Base-by-base conservation (phyloP, 129 eudicot genomes). In the Kitagawia praeruptora region DNA sequence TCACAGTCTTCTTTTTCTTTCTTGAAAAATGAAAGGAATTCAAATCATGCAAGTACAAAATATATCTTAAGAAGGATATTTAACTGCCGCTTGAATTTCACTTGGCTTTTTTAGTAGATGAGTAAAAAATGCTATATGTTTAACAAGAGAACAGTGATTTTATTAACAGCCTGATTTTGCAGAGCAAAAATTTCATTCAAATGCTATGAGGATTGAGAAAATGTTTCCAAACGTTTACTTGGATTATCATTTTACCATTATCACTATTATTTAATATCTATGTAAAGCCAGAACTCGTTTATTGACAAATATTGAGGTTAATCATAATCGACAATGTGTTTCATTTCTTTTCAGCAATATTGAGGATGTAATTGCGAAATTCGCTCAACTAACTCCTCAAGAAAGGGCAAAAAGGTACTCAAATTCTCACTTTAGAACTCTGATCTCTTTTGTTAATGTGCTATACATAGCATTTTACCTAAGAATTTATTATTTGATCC, bases 361-460 rank as follows among this genome's bases (percentile, higher is more conserved):
- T 70, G 96, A 92, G 77, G 97, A 95, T 82, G 91, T 95, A 69
- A 90, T 92, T 76, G 86, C 96, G 42, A 92, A 87, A 85, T 95
- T 88, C 78, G 96, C 97, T 75, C 89, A 92, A 76, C 79, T 95
- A 49, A 85, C 93, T 21, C 92, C 98, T 21, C 91, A 95, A 83
- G 98, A 95, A 82, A 87, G 98, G 86, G 90, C 87, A 42, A 95
- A 95, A 87, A 85, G 98, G 98, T 89, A 53, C 6, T n/a, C 14
- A 5, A n/a, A 23, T 45, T 21, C 21, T 39, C 37, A 46, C 75
- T 27, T 7, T 78, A 61, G 28, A 67, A 73, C 41, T 70, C 54
- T 39, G 15, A 78, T 53, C 38, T 27, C 34, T 41, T 45, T 63
- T 77, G 41, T 31, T 56, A 31, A 34, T 78, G 18, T 47, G 54